Percentiles rank a stretch among this genome's conserved stretches.
phyloP scores from a whole-genome alignment of 2,329 filamentous ascomycete genomes.

The Phaeomoniella chlamydospora region DNA sequence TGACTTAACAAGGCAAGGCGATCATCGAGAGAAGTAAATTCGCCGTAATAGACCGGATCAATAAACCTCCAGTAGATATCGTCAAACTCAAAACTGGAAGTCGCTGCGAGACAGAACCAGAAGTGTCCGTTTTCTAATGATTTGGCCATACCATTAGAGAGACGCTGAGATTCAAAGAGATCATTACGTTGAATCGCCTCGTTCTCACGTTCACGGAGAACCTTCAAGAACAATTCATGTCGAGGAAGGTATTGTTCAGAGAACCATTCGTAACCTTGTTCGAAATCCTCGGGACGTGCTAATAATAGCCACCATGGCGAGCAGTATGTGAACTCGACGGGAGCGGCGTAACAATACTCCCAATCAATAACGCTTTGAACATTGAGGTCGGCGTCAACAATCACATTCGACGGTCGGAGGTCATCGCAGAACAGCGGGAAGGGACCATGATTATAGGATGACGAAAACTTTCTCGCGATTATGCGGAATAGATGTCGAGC shows the following conservation, averaged over 20 bases:
- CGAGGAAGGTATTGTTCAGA: constrained; percentile 11
- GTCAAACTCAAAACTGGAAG: constrained; percentile 15
- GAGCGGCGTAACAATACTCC: constrained; percentile 10
- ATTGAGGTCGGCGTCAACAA: constrained; percentile 13
- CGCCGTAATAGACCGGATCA: constrained; percentile 14
- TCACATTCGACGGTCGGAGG: constrained; percentile 9
- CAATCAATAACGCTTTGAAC: constrained; percentile 18
- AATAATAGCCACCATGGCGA: constrained; percentile 13
- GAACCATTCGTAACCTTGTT: constrained; percentile 12
- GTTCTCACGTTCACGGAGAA: constrained; percentile 12
- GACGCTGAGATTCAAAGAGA: no score
- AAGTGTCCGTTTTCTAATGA: no score
- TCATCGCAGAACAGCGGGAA: constrained; percentile 14
- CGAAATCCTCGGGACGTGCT: constrained; percentile 13
- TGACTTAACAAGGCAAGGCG: constrained; percentile 9
- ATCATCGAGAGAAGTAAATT: constrained; percentile 13
- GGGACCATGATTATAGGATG: constrained; percentile 7
- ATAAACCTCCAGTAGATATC: constrained; percentile 16
- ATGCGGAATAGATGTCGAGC: constrained; percentile 12
- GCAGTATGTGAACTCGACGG: constrained; percentile 10
- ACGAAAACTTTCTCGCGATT: constrained; percentile 2
- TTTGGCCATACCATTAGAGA: no score
- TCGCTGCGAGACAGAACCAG: constrained; percentile 14
- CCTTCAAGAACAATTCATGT: constrained; percentile 12
- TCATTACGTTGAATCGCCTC: constrained; percentile 8